Evolutionary conservation across 257 asterid genomes (phyloP).

Genomic region (Ilex asprella): DNA sequence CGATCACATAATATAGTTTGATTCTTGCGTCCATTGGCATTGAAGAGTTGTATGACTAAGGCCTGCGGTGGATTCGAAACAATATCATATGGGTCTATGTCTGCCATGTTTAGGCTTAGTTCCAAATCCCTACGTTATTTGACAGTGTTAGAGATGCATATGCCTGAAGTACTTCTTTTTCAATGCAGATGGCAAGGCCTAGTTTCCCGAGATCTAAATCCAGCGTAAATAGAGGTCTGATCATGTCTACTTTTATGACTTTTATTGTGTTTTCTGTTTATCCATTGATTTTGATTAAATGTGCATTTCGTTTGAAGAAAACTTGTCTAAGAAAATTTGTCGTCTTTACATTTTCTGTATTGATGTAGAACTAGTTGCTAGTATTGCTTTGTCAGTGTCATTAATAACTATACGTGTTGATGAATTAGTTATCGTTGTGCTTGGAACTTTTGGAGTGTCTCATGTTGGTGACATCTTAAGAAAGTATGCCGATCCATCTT

Average conservation of each 20-base stretch:
- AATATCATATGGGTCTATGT: background rate
- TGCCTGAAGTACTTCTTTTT: slow-evolving; percentile 7
- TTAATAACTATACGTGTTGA: background rate
- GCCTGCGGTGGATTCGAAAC: background rate
- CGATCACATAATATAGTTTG: too few species aligned
- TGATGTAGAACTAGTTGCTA: background rate
- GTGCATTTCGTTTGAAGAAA: slow-evolving; percentile 41
- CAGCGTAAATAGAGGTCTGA: slow-evolving; percentile 35
- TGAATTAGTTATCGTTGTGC: background rate
- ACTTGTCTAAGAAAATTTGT: slow-evolving; percentile 1
- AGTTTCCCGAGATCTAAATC: slow-evolving; percentile 64
- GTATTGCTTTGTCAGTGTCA: background rate
- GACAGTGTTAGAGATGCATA: too few species aligned
- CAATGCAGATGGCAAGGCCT: slow-evolving; percentile 90
- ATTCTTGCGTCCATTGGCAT: too few species aligned
- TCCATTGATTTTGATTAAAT: slow-evolving; percentile 23
- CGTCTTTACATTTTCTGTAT: background rate
- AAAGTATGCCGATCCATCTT: background rate
- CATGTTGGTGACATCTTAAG: background rate
- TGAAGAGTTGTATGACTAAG: background rate
- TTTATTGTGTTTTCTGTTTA: slow-evolving; percentile 2
- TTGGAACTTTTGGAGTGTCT: background rate
- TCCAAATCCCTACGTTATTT: background rate
- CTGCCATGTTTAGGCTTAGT: background rate
- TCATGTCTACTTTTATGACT: slow-evolving; percentile 14